Base-by-base conservation (phyloP, 2,329 filamentous ascomycete species). In the Penicillium thymicola region DNA sequence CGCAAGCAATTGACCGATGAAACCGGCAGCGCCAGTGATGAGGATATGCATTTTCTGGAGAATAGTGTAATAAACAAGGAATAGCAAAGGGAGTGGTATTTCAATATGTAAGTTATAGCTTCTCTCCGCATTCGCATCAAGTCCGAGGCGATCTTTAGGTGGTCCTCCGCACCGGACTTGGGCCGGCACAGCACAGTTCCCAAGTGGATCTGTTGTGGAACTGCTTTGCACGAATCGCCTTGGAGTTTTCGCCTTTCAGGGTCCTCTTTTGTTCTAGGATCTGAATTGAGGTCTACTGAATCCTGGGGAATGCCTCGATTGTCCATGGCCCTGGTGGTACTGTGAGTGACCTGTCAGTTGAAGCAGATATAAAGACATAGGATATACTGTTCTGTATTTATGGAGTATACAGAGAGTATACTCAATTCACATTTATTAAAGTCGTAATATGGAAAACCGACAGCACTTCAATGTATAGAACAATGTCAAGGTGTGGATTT, bases 21-120 rank as follows among this genome's bases (percentile, higher is more conserved):
- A 87, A 57, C 85, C 85, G 43, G 82, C 82, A 8, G 80, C 85
- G 5, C 85, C 85, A 10, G 85, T 88, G 64, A 88, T 85, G 67
- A 87, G 80, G 40, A 88, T 78, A 57, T 78, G 72, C 75, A 77
- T 78, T 36, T 51, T 64, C 45, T 34, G 18, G 37, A 38, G 57
- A 25, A 18, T 18, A 25, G 11, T 34, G 6, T 3, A 13, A 34
- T 43, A 2, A 32, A 43, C 27, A 32, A 18, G 43, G 25, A 32
- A 23, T 45, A 23, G 9, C 25, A 14, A 10, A 25, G 45, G 10
- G 16, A 42, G 23, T 23, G 14, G 11, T 49, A 40, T 30, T 43
- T 32, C 25, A 45, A 25, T 34, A 18, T 37, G 34, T 54, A 51
- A 59, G 32, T 55, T 60, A 14, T 61, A 55, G 30, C 54, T 61